Percentiles rank a stretch among this genome's conserved stretches.
phyloP scores from a whole-genome alignment of 345 rosid species.

The Alliaria petiolata region DNA sequence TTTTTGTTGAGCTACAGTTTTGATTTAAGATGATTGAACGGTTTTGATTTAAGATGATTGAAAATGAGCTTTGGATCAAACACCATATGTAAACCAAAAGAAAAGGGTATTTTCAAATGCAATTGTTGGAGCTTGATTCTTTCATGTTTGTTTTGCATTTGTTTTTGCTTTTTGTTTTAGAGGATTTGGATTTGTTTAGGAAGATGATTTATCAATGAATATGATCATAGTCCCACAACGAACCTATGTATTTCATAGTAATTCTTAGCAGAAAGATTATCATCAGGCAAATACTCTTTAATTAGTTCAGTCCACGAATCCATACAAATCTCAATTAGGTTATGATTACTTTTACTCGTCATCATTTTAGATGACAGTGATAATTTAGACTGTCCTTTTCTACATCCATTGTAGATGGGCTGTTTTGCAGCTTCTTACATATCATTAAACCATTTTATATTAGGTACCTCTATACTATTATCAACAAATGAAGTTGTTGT shows the following conservation, averaged over 20 bases:
- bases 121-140: no score
- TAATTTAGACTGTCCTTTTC: neutral
- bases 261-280: neutral
- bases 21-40: no score
- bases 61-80: no score
- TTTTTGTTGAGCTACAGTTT: no score
- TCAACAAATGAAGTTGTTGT: neutral
- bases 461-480: neutral
- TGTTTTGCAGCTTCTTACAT: neutral
- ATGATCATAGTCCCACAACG: no score
- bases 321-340: neutral
- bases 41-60: no score
- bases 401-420: neutral
- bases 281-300: neutral
- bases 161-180: no score
- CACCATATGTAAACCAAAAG: no score
- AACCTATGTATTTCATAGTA: neutral
- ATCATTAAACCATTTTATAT: neutral
- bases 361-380: neutral
- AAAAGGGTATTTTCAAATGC: no score
- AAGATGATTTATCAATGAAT: no score
- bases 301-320: neutral
- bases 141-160: no score
- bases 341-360: neutral
- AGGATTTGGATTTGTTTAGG: no score